Evolutionary conservation across 169 alveolate genomes (phyloP), one percentile per base, ranked within the genome.

Genomic region (Sarcocystis neurona): DNA sequence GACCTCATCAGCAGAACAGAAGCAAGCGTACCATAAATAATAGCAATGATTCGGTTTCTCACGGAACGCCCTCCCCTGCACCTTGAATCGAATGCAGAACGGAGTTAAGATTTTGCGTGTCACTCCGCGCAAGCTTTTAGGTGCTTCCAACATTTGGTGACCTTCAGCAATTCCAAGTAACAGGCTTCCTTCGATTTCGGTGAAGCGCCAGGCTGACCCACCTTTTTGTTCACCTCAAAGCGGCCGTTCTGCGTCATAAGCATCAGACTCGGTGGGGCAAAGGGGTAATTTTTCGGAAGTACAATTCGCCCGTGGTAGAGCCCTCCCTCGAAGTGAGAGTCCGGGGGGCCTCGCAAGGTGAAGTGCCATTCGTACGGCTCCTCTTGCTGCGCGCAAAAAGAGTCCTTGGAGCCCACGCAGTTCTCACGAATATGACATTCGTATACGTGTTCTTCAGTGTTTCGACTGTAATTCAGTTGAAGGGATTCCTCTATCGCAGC

Each of bases 351-450:
- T 88, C 93, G 91, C 37, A 96, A 89, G 32, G 97, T 94, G 82
- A 94, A 97, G 86, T 97, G 98, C 98, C 99, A 97, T 80, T 97
- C 98, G 88, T 92, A 95, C 60, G 97, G 94, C 90, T 97, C 97
- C 79, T 95, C 96, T 72, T 92, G 75, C 87, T 86, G 87, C 15
- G n/a, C n/a, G n/a, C n/a, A n/a, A n/a, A n/a, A n/a, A n/a, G n/a
- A n/a, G n/a, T n/a, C n/a, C n/a, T n/a, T n/a, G n/a, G n/a, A n/a
- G n/a, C n/a, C n/a, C n/a, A n/a, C n/a, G n/a, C n/a, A n/a, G n/a
- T n/a, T n/a, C n/a, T n/a, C n/a, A n/a, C n/a, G n/a, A n/a, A n/a
- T n/a, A n/a, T n/a, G n/a, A n/a, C n/a, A n/a, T n/a, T n/a, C n/a
- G n/a, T n/a, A n/a, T n/a, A n/a, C n/a, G n/a, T n/a, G n/a, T n/a